phyloP scores from a whole-genome alignment of 2,329 filamentous ascomycete species.

The Fusarium sp. region DNA sequence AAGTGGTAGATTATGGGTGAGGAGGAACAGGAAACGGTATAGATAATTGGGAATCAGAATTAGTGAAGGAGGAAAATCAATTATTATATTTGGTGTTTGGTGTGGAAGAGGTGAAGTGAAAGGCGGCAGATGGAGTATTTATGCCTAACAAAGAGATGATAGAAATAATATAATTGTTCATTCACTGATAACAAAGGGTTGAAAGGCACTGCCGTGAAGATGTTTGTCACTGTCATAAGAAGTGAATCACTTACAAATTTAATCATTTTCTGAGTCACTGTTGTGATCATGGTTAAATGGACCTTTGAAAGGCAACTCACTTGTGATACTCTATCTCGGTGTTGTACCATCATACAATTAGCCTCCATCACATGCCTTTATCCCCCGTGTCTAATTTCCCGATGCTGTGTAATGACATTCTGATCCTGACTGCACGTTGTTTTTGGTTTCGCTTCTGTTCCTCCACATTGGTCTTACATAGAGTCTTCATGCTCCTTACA shows the following conservation, averaged over 20 bases:
- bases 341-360: constrained; percentile 7
- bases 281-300: neutral
- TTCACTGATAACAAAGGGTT: constrained; percentile 5
- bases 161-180: neutral
- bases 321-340: constrained; percentile 17
- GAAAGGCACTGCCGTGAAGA: neutral
- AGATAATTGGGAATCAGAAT: neutral
- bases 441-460: neutral
- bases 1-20: neutral
- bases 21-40: neutral
- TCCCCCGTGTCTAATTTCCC: too few relatives aligned
- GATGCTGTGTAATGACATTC: neutral
- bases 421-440: neutral
- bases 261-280: constrained; percentile 1
- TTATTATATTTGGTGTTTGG: neutral
- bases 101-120: neutral
- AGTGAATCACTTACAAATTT: neutral
- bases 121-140: neutral
- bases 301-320: constrained; percentile 11
- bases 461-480: neutral
- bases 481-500: neutral
- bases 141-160: constrained; percentile 2
- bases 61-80: neutral
- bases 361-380: neutral
- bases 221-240: neutral